Base-by-base conservation (phyloP, 208 protist genomes). In the Acanthamoeba comandoni region DNA sequence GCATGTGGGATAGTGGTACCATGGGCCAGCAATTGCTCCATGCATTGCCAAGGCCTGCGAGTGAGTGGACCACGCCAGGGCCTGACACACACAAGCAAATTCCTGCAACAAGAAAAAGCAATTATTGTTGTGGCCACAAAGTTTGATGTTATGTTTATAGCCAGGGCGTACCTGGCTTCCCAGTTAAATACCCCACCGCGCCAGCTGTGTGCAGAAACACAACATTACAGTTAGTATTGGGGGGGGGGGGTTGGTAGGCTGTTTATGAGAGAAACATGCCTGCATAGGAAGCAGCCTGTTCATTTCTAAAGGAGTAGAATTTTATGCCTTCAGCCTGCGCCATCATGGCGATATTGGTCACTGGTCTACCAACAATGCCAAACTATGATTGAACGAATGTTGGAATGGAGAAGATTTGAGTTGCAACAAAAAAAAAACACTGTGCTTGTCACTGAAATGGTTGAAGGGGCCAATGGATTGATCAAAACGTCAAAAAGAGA, bases 21-120 rank as follows among this genome's bases (percentile, higher is more conserved):
- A 94, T 88, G 15, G 92, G 92, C 92, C 92, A 94, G 71, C 92
- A 93, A 55, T 94, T 94, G 39, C 58, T 39, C 89, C 35, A 70
- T 0, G 92, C 92, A 39, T 94, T 85, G 12, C 67, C 67, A 26
- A 94, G 35, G 12, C 92, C 92, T 2, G 89, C 92, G 0, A 94
- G 39, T 31, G 60, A 69, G 55, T 94, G 92, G 19, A 94, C 57
- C 48, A 93, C 43, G 19, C 92, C 92, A 9, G 91, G 91, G 29
- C 91, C 91, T 35, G 75, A 85, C 52, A 85, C 75, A 5, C 53
- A 51, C 52, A 85, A 17, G 9, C 75, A 85, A 51, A 77, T 52
- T 62, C 55, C 55, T 19, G 55, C 19, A 62, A 62, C 19, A 62
- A 62, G 55, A 62, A 62, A 62, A 62, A 62, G 55, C n/a, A n/a